Evolutionary conservation across 257 asterid genomes (phyloP), one percentile per base, ranked within the genome.

Genomic region (Solanum peruvianum): DNA sequence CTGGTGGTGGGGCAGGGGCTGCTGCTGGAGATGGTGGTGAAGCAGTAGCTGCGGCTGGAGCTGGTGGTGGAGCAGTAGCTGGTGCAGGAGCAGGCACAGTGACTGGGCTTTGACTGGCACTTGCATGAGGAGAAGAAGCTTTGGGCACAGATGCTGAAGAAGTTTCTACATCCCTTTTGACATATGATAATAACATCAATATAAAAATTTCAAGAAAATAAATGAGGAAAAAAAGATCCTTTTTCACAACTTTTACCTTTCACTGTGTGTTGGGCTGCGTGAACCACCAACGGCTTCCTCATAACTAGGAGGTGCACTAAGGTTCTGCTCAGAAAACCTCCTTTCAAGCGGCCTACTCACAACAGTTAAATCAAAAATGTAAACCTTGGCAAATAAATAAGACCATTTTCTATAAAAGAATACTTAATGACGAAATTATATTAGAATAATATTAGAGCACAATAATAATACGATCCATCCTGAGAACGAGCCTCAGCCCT

Each of bases 231-330:
- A 82, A 80, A 62, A 64, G 87, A 69, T 69, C 41, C 72, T 39
- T 64, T 33, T 71, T 33, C 52, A 60, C 52, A 23, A 82, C 72
- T 69, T 41, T 64, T 90, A 97, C 99, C 97, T 92, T 70, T 95
- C 98, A 91, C 92, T 92, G 85, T 92, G 92, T 39, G 94, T 86
- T 76, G 99, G 98, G 86, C 98, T 94, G 78, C 89, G 98, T 85
- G 92, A 67, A 76, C 92, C 91, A 90, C 95, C 91, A 89, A 93
- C 93, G 90, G 92, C 97, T 83, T 96, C 99, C 92, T 95, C 99
- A 29, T 94, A 95, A 92, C 94, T 94, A 86, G 98, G 99, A 91
- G 99, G 98, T 66, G 94, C 98, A 85, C 91, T 93, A 89, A 90
- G 90, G 89, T 90, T 93, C 91, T 93, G 97, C 58, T 91, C 98